Evolutionary conservation across 768 basidiomycete genomes (phyloP).

Genomic region (Lactarius sanguifluus): DNA sequence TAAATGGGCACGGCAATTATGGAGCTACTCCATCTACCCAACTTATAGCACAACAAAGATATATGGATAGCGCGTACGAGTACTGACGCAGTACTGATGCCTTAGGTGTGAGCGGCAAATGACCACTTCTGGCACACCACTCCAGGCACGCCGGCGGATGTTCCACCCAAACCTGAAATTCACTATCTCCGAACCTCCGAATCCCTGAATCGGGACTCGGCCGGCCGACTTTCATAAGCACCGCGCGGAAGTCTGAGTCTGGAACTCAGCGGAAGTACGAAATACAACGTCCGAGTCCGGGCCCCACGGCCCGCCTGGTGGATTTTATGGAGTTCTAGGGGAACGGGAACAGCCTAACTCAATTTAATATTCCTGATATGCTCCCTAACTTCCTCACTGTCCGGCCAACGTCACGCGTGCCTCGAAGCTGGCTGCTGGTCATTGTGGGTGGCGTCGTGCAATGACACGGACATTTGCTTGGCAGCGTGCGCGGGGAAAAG

Average conservation of each 20-base stretch:
- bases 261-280: constrained; percentile 3
- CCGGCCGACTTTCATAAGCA: neutral
- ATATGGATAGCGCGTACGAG: no score
- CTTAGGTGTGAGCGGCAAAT: neutral
- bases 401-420: neutral
- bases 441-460: neutral
- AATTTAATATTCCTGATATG: neutral
- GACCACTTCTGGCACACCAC: neutral
- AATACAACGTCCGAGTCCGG: neutral
- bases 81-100: no score
- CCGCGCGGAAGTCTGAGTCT: neutral
- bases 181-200: neutral
- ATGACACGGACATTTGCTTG: neutral
- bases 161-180: neutral
- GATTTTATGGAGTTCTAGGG: neutral
- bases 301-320: neutral
- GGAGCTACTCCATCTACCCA: neutral
- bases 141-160: neutral
- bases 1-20: neutral
- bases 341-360: neutral
- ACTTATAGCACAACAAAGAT: neutral
- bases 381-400: neutral
- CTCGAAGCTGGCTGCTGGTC: neutral
- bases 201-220: neutral
- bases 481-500: neutral